phyloP scores from a whole-genome alignment of 139 green algal genomes.

The Auxenochlorella protothecoides region DNA sequence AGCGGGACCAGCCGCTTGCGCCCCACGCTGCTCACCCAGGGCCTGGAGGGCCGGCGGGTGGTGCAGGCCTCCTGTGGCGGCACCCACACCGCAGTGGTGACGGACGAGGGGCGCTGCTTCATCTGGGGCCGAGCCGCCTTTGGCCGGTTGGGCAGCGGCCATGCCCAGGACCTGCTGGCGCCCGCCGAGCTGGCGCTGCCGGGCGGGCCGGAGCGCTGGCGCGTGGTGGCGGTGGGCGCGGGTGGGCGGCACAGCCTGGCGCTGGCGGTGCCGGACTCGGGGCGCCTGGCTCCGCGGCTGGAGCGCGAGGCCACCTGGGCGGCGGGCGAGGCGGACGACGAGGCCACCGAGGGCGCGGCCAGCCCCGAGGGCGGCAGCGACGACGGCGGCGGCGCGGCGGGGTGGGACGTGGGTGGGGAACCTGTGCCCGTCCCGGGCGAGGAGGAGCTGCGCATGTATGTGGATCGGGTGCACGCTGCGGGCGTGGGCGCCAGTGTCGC shows the following conservation, averaged over 20 bases:
- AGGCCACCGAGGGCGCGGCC: neutral
- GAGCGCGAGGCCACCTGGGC: neutral
- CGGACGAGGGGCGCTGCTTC: constrained; percentile 56
- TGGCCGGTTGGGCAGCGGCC: constrained; percentile 43
- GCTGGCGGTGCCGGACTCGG: constrained; percentile 50
- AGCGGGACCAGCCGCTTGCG: constrained; percentile 57
- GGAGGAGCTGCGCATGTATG: too few species aligned
- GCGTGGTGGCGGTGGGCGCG: constrained; percentile 39
- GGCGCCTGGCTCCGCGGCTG: constrained; percentile 2
- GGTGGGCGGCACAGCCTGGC: constrained; percentile 57
- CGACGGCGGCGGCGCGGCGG: too few species aligned
- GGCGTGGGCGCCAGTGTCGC: too few species aligned
- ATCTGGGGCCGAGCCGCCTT: constrained; percentile 68
- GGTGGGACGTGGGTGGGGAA: too few species aligned
- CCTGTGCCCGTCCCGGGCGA: too few species aligned
- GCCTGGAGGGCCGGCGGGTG: constrained; percentile 36
- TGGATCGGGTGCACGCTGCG: too few species aligned
- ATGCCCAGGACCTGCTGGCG: constrained; percentile 38
- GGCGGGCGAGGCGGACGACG: neutral
- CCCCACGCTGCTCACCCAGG: constrained; percentile 15
- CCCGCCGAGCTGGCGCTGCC: constrained; percentile 52
- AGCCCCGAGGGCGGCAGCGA: too few species aligned
- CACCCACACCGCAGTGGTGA: constrained; percentile 60
- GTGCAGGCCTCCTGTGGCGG: constrained; percentile 61
- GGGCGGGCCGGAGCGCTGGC: constrained; percentile 56